These are phyloP conservation scores for Naematelia encephala DNA, from an alignment of 768 basidiomycete species.

Conservation along the genomic window DNA sequence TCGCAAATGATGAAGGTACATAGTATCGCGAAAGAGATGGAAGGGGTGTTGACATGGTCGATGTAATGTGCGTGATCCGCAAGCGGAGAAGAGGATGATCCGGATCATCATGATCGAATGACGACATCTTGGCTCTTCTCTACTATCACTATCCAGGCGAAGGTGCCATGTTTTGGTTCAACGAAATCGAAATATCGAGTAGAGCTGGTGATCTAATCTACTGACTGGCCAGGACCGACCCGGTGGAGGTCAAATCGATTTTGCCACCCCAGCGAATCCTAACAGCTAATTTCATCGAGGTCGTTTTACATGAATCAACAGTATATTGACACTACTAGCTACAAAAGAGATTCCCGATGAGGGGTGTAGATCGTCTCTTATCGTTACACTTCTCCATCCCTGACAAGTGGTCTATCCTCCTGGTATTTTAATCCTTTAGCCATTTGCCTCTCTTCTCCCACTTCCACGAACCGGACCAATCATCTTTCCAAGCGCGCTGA, in stretches of 20 bases:
- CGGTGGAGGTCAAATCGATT: too few relatives aligned
- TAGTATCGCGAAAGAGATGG: constrained; percentile 34
- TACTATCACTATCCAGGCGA: not conserved
- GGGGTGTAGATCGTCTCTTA: not conserved
- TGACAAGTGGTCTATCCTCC: not conserved
- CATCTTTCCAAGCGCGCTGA: not conserved
- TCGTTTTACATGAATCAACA: too few relatives aligned
- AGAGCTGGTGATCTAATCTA: too few relatives aligned
- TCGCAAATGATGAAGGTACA: constrained; percentile 35
- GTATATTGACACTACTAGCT: too few relatives aligned
- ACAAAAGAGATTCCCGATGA: too few relatives aligned
- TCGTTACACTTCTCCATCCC: not conserved
- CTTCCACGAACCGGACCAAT: not conserved
- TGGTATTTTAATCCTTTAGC: not conserved
- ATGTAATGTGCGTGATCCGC: constrained; percentile 51
- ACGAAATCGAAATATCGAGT: too few relatives aligned
- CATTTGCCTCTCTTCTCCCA: not conserved
- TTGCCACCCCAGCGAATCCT: too few relatives aligned
- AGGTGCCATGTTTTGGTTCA: too few relatives aligned
- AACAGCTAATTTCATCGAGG: too few relatives aligned
- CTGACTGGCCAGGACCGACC: too few relatives aligned
- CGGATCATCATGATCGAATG: constrained; percentile 4
- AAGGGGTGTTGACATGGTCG: constrained; percentile 38
- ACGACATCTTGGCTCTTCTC: constrained; percentile 5
- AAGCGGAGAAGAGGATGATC: constrained; percentile 43